Conservation (phyloP, 164 flowering plant genomes). For the Santalum album region DNA sequence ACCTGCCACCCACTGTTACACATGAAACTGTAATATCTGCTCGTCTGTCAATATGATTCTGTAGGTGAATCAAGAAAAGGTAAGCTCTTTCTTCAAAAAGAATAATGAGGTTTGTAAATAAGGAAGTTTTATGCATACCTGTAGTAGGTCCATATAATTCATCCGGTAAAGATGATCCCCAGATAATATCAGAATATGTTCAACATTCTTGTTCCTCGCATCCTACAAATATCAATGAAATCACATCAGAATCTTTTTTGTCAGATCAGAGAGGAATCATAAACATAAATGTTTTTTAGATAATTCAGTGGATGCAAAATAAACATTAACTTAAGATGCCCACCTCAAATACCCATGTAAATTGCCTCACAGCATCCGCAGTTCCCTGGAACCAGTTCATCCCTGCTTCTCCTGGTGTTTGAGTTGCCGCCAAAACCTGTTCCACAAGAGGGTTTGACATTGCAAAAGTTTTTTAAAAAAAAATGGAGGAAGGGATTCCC, state of each 20-base stretch:
- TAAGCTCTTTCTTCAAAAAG: neutral
- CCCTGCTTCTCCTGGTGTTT: constrained; percentile 85
- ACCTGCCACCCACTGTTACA: constrained; percentile 74
- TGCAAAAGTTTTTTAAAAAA: neutral
- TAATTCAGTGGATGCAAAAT: neutral
- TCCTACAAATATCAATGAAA: constrained; percentile 42
- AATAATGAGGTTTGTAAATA: neutral
- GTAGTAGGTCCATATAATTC: constrained; percentile 88
- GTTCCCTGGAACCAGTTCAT: constrained; percentile 90
- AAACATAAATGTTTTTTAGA: neutral
- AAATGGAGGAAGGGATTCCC: neutral
- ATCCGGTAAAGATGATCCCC: constrained; percentile 96
- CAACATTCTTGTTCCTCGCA: constrained; percentile 74
- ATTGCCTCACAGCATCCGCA: constrained; percentile 84
- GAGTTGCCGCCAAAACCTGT: constrained; percentile 93
- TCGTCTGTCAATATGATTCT: constrained; percentile 71
- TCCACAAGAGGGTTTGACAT: neutral
- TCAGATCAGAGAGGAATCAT: too few species aligned
- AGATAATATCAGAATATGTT: constrained; percentile 64
- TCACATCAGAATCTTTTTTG: neutral
- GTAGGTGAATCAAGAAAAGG: constrained; percentile 13
- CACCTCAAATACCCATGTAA: constrained; percentile 86
- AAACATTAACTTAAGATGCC: neutral
- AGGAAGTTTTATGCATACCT: constrained; percentile 31
- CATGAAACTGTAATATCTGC: constrained; percentile 88